These are phyloP conservation scores for Pochonia chlamydosporia DNA, from an alignment of 2,329 filamentous ascomycete species.

Conservation along the genomic window DNA sequence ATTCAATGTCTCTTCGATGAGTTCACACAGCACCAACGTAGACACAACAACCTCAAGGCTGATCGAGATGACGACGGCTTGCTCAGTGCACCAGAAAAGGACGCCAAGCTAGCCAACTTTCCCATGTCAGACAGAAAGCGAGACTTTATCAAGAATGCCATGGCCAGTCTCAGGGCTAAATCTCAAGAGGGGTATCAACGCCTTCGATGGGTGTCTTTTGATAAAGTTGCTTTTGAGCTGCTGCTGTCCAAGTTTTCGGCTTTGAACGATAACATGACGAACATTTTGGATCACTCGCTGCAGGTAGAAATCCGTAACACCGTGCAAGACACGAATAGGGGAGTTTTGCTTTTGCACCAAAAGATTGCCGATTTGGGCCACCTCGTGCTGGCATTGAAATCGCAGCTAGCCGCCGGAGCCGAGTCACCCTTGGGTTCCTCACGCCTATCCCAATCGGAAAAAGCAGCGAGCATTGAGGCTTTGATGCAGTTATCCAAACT, in stretches of 20 bases:
- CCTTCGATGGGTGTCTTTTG: conserved; percentile 39
- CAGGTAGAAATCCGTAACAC: conserved; percentile 42
- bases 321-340: conserved; percentile 42
- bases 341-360: conserved; percentile 40
- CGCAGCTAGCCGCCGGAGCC: conserved; percentile 31
- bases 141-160: conserved; percentile 38
- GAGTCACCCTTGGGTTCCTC: conserved; percentile 10
- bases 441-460: conserved; percentile 27
- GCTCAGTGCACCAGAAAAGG: conserved; percentile 33
- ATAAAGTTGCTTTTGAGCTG: conserved; percentile 39
- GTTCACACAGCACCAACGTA: conserved; percentile 36
- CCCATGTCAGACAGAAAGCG: conserved; percentile 34
- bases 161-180: conserved; percentile 30
- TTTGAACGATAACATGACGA: conserved; percentile 43
- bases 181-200: conserved; percentile 28
- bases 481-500: conserved; percentile 36
- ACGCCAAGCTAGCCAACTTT: conserved; percentile 38
- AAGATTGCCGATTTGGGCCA: conserved; percentile 39
- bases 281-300: conserved; percentile 39
- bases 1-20: conserved; percentile 41
- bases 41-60: conserved; percentile 29
- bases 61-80: conserved; percentile 27
- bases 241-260: conserved; percentile 36
- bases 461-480: conserved; percentile 32
- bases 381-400: conserved; percentile 39